These are phyloP conservation scores for Tricholoma sp. DNA, from an alignment of 768 basidiomycete genomes.

Conservation along the genomic window DNA sequence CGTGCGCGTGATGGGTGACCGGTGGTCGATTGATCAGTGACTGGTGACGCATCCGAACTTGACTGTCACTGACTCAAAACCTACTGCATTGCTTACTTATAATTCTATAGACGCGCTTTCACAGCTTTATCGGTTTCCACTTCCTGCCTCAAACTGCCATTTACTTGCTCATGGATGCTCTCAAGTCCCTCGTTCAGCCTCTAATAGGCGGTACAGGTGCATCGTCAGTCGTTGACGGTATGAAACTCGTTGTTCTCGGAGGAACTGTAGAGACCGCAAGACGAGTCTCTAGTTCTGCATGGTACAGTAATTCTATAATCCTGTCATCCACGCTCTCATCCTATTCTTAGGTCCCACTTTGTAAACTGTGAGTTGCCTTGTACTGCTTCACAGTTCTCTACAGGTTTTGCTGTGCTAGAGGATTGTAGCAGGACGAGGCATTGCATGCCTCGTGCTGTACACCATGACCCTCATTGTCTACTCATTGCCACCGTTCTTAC, in stretches of 20 bases:
- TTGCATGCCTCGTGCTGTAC: neutral
- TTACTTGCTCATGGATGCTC: constrained; percentile 56
- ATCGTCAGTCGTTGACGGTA: constrained; percentile 79
- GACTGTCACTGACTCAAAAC: constrained; percentile 17
- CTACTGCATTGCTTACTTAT: constrained; percentile 8
- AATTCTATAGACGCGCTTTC: neutral
- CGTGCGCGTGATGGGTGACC: no score
- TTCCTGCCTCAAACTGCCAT: constrained; percentile 10
- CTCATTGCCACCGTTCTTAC: constrained; percentile 15
- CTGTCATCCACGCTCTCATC: constrained; percentile 4
- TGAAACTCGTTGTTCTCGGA: constrained; percentile 86
- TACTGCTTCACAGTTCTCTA: no score
- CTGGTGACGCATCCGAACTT: constrained; percentile 8
- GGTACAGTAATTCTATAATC: constrained; percentile 41
- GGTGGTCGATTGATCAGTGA: no score
- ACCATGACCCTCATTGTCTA: constrained; percentile 7
- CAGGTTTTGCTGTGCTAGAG: neutral
- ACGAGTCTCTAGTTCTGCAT: constrained; percentile 76
- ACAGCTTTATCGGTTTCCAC: constrained; percentile 6
- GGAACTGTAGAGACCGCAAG: constrained; percentile 86
- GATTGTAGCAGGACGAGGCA: neutral
- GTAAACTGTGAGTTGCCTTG: constrained; percentile 64
- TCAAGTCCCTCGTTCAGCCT: constrained; percentile 78
- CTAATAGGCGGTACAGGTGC: constrained; percentile 71
- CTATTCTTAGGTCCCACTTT: constrained; percentile 64